Base-by-base conservation (phyloP, 2,329 filamentous ascomycete species). In the Trichoderma asperellum region DNA sequence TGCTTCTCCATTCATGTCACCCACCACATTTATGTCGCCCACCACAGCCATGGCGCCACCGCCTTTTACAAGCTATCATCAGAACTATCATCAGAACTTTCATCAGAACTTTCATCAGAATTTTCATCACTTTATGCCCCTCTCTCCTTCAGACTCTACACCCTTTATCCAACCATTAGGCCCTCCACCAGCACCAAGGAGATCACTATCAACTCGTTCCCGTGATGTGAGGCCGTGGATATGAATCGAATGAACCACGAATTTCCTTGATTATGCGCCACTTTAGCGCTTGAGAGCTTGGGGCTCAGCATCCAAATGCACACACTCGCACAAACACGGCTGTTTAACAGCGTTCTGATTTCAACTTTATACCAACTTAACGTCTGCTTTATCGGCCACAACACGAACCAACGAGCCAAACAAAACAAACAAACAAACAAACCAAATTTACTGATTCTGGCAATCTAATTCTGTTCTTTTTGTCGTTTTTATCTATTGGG, bases 1-100 rank as follows among this genome's bases (percentile, higher is more conserved):
- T 43, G 58, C 68, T 8, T 60, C 68, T 18, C 68, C 65, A 5
- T n/a, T 68, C 43, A 68, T 49, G 37, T 53, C 57, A n/a, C 65
- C 65, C 27, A 16, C 65, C 5, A 32, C 24, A 5, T 35, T 47
- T 2, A 55, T 60, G 56, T 57, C 40, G 18, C 40, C 40, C 27
- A 16, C 65, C 1, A 32, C 24, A 18, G 35, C 47, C 4, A 55
- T 60, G 56, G 57, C 65, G 12, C 65, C 65, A 6, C 65, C 65
- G 3, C 65, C 65, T 2, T 61, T 68, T 57, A 18, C 65, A 16
- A 43, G 18, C 18, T 43, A 43, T 43, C 40, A 43, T 43, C 40
- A 43, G 1, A 43, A 43, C 40, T 43, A 43, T n/a, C 40, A n/a
- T 6, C 37, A 43, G 37, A 43, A 43, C 37, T 40, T 6, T 18